A percentile compares a stretch with the other conserved stretches of the same genome.
These are phyloP conservation scores for Cupressus sempervirens DNA, from an alignment of 75 land plant genomes.

Conservation along the genomic window DNA sequence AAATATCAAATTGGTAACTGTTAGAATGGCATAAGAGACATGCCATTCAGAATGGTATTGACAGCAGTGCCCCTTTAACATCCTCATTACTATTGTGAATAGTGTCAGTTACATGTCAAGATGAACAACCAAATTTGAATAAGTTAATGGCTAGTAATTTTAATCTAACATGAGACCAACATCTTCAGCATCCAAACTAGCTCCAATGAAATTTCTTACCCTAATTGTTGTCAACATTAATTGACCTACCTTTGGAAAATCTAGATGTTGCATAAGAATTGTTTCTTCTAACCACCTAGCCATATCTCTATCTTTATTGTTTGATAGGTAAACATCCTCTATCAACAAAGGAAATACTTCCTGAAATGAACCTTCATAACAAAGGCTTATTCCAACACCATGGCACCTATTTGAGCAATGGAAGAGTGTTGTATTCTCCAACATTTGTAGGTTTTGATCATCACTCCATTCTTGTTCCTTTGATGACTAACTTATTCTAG, in stretches of 20 bases:
- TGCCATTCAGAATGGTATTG: not conserved
- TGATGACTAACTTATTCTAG: slow-evolving; percentile 47
- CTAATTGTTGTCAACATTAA: slow-evolving; percentile 83
- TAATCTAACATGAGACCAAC: slow-evolving; percentile 9
- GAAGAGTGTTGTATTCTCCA: slow-evolving; percentile 67
- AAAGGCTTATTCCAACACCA: slow-evolving; percentile 33
- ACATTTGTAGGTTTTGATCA: slow-evolving; percentile 41
- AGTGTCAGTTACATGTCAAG: not conserved
- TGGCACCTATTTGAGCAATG: slow-evolving; percentile 76
- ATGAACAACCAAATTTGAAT: not conserved
- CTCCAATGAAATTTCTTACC: slow-evolving; percentile 39
- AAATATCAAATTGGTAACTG: not conserved
- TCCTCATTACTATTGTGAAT: not conserved
- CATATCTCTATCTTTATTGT: slow-evolving; percentile 18
- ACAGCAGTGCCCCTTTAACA: not conserved
- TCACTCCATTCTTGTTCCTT: slow-evolving; percentile 83
- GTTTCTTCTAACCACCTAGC: slow-evolving; percentile 56
- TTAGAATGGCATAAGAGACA: not conserved
- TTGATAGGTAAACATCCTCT: slow-evolving; percentile 18
- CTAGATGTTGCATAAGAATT: slow-evolving; percentile 70
- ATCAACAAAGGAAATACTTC: slow-evolving; percentile 50
- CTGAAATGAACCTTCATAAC: slow-evolving; percentile 59
- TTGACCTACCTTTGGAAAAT: slow-evolving; percentile 86
- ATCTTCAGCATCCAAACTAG: slow-evolving; percentile 16
- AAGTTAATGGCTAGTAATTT: not conserved